Base-by-base conservation (phyloP, 768 basidiomycete genomes). In the Boletus sp. region DNA sequence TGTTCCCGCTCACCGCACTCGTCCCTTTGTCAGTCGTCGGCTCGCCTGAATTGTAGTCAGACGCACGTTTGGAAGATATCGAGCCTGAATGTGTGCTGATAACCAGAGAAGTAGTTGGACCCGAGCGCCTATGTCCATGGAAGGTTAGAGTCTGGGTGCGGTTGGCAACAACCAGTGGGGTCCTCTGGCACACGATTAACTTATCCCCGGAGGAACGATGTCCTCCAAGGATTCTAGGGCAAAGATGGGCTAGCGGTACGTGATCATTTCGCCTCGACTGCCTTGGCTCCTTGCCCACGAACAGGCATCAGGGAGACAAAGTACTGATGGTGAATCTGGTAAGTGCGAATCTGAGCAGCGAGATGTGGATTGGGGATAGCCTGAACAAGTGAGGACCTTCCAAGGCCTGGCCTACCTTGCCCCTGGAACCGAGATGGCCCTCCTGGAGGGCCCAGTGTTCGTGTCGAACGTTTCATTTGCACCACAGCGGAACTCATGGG, bases 201-300 rank as follows among this genome's bases (percentile, higher is more conserved):
- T n/a, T 39, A 55, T 51, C 52, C 62, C 53, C 55, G 9, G 37
- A 55, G 35, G 41, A 45, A 47, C 41, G 27, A 19, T 21, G 40
- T 19, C 14, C 42, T n/a, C 21, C 21, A 13, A 39, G 7, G 5
- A 21, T 39, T n/a, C 3, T 32, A 23, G 11, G 52, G 30, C 45
- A 21, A 46, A 35, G 34, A 43, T 17, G 43, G 49, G 46, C 14
- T 5, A 27, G 27, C 15, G 2, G 46, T 55, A 51, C 61, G 53
- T 64, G 55, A 53, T 33, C 37, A 17, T 5, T 32, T 44, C 32
- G 14, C 45, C 49, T 53, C 38, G 48, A 38, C 21, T 41, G 38
- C 45, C 25, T 49, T 33, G 7, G 39, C 34, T 46, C 29, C 4
- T 33, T 41, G 29, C 39, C 43, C 44, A 53, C 32, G 33, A 44